Evolutionary conservation across 202 grass and related monocot species (phyloP).

Genomic region (Zoysia matrella): DNA sequence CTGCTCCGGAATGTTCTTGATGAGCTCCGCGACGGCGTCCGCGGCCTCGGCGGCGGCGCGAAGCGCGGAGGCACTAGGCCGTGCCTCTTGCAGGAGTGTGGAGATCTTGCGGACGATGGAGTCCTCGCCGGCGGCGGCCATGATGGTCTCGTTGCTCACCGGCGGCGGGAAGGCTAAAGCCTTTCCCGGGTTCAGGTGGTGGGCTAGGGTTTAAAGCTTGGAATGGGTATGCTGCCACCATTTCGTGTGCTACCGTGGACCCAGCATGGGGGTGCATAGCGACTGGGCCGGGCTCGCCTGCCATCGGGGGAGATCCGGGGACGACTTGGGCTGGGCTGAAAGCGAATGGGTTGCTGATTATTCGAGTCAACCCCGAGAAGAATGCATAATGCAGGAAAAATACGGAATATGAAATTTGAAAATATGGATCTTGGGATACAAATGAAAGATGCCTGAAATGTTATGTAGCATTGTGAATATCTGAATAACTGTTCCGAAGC

Average conservation of each 20-base stretch:
- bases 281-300: not conserved
- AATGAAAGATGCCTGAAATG: not conserved
- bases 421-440: not conserved
- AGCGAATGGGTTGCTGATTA: not conserved
- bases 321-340: not conserved
- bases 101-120: constrained; percentile 68
- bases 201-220: constrained; percentile 63
- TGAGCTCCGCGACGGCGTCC: constrained; percentile 58
- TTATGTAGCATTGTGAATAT: not conserved
- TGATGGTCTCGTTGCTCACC: constrained; percentile 24
- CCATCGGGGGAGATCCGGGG: not conserved
- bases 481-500: not conserved
- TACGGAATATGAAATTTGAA: too few relatives aligned
- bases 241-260: not conserved
- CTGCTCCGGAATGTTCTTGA: constrained; percentile 64
- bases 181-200: not conserved
- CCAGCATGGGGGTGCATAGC: not conserved
- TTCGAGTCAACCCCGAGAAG: not conserved
- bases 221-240: not conserved
- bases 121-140: constrained; percentile 20
- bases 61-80: constrained; percentile 41
- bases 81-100: constrained; percentile 57
- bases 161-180: constrained; percentile 41
- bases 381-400: too few relatives aligned
- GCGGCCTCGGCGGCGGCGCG: constrained; percentile 48